Conservation (phyloP, 352 stramenopile species). For the Sclerospora graminicola region DNA sequence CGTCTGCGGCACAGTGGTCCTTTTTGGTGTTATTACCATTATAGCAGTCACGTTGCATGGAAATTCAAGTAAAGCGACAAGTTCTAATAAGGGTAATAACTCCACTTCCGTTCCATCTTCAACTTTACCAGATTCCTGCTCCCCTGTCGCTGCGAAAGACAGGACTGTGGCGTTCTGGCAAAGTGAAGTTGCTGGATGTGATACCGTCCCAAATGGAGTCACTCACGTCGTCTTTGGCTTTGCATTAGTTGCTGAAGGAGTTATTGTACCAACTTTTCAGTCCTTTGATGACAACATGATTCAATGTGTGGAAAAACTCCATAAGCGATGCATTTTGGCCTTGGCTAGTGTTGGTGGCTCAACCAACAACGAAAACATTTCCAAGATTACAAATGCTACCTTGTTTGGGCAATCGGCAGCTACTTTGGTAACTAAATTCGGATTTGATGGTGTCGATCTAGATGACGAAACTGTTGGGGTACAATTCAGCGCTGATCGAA, state of each 20-base stretch:
- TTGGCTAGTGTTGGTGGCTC: slow-evolving; percentile 59
- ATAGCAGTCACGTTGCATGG: slow-evolving; percentile 23
- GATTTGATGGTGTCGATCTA: slow-evolving; percentile 60
- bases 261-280: slow-evolving; percentile 48
- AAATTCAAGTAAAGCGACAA: slow-evolving; percentile 12
- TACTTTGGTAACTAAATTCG: slow-evolving; percentile 45
- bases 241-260: slow-evolving; percentile 42
- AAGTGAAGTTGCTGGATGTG: slow-evolving; percentile 60
- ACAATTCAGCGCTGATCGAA: slow-evolving; percentile 38
- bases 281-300: slow-evolving; percentile 41
- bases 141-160: slow-evolving; percentile 28
- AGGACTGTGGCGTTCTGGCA: slow-evolving; percentile 75
- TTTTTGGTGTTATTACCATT: slow-evolving; percentile 31
- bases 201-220: slow-evolving; percentile 55
- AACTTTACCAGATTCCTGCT: slow-evolving; percentile 10
- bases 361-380: slow-evolving; percentile 61
- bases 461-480: slow-evolving; percentile 65
- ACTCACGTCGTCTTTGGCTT: slow-evolving; percentile 73
- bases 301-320: slow-evolving; percentile 46
- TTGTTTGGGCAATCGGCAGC: slow-evolving; percentile 43
- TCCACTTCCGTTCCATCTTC: slow-evolving; percentile 8
- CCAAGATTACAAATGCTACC: slow-evolving; percentile 25
- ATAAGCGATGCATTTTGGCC: slow-evolving; percentile 44
- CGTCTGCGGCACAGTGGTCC: slow-evolving; percentile 17
- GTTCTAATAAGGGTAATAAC: slow-evolving; percentile 1